Evolutionary conservation across 164 flowering plant genomes (phyloP).

Genomic region (Umbilicus rupestris): DNA sequence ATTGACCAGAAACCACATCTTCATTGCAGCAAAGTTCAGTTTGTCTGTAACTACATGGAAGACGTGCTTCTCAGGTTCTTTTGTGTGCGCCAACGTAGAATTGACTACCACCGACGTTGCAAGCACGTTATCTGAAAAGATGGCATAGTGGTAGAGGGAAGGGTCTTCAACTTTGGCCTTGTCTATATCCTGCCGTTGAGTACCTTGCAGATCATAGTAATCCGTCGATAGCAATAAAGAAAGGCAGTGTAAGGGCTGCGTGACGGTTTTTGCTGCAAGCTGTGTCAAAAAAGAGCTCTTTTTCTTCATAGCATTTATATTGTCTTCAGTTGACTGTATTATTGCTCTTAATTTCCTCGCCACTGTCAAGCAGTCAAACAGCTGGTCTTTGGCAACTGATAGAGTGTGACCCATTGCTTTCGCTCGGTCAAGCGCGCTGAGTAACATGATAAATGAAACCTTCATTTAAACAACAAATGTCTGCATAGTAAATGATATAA

Average conservation of each 20-base stretch:
- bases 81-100: conserved; percentile 62
- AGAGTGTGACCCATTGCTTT: conserved; percentile 81
- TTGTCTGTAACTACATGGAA: conserved; percentile 91
- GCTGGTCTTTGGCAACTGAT: conserved; percentile 66
- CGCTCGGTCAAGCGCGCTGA: conserved; percentile 79
- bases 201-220: conserved; percentile 35
- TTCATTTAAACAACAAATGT: conserved; percentile 2
- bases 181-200: conserved; percentile 20
- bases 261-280: conserved; percentile 86
- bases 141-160: conserved; percentile 81
- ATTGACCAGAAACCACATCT: conserved; percentile 86
- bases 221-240: conserved; percentile 68
- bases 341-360: conserved; percentile 81
- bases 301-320: conserved; percentile 47
- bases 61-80: conserved; percentile 87
- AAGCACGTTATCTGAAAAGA: conserved; percentile 93
- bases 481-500: conserved; percentile 6
- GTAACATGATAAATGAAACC: conserved; percentile 7
- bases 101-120: conserved; percentile 95
- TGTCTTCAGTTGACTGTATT: conserved; percentile 75
- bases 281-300: conserved; percentile 77
- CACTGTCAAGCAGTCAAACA: conserved; percentile 56
- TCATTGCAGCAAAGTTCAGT: conserved; percentile 83
- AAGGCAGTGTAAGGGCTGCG: conserved; percentile 77
- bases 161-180: conserved; percentile 57